Percentiles rank a stretch among this genome's conserved stretches.
phyloP scores from a whole-genome alignment of 768 basidiomycete genomes.

The Pholiota microspora region DNA sequence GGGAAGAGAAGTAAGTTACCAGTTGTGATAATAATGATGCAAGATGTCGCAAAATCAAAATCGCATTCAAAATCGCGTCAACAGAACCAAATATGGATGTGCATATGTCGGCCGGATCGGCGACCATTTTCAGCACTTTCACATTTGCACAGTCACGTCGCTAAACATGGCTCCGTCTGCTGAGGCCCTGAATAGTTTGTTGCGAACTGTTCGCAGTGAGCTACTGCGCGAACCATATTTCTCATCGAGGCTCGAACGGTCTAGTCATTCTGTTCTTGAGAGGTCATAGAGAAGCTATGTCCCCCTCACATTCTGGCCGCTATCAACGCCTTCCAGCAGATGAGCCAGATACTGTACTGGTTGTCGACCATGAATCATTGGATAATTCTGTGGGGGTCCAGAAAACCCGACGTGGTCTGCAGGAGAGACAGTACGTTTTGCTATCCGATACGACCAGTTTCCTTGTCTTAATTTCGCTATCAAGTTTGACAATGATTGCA shows the following conservation, averaged over 20 bases:
- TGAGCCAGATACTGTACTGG: neutral
- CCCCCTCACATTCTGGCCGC: conserved; percentile 5
- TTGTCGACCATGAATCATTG: neutral
- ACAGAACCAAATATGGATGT: neutral
- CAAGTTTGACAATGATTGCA: conserved; percentile 30
- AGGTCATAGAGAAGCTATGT: neutral
- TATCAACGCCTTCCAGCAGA: conserved; percentile 17
- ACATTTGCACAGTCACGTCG: neutral
- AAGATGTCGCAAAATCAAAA: conserved; percentile 34
- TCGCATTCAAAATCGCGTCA: conserved; percentile 22
- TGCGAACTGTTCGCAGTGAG: neutral
- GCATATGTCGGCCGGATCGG: neutral
- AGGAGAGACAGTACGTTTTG: conserved; percentile 31
- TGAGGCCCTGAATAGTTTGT: neutral
- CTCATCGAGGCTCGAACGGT: too few relatives aligned
- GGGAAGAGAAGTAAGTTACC: conserved; percentile 17
- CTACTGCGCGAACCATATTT: neutral
- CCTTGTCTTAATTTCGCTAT: neutral
- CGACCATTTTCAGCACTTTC: neutral
- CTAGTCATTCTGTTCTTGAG: neutral
- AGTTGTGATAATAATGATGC: conserved; percentile 33
- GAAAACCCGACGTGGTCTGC: conserved; percentile 21
- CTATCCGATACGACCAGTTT: neutral
- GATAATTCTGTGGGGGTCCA: neutral
- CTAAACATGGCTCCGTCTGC: neutral